A percentile compares a stretch with the other conserved stretches of the same genome.
phyloP scores from a whole-genome alignment of 73 alveolate genomes.

The Paramecium sonneborni region DNA sequence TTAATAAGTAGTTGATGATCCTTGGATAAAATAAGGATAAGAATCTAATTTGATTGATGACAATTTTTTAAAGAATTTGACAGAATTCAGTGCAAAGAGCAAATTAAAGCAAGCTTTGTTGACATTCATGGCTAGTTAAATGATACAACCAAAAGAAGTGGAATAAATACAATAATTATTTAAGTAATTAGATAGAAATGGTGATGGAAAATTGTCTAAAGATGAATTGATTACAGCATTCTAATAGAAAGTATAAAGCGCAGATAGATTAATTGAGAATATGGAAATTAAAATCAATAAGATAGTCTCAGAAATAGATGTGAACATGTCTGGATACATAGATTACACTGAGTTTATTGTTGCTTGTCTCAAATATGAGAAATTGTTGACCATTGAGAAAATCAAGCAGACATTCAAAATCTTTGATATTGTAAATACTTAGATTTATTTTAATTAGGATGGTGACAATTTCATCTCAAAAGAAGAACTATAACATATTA shows the following conservation, averaged over 20 bases:
- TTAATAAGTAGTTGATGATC: conserved; percentile 31
- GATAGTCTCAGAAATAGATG: conserved; percentile 58
- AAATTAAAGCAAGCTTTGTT: conserved; percentile 35
- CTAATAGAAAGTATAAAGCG: not conserved
- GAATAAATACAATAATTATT: conserved; percentile 29
- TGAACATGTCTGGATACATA: conserved; percentile 59
- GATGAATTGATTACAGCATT: conserved; percentile 34
- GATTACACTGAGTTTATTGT: conserved; percentile 69
- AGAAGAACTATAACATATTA: conserved; percentile 59
- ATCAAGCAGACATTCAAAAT: conserved; percentile 64
- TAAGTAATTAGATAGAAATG: conserved; percentile 37
- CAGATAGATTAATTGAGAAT: not conserved
- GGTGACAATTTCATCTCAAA: conserved; percentile 63
- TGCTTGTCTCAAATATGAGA: conserved; percentile 58
- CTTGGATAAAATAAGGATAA: conserved; percentile 42
- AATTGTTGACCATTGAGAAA: conserved; percentile 51
- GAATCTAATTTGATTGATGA: conserved; percentile 19
- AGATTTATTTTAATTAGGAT: conserved; percentile 26
- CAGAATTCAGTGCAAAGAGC: conserved; percentile 52
- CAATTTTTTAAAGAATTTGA: conserved; percentile 34
- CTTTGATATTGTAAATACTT: conserved; percentile 34
- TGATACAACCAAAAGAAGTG: conserved; percentile 27
- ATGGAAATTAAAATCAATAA: conserved; percentile 22
- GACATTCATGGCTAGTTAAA: conserved; percentile 47
- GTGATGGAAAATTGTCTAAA: conserved; percentile 48